phyloP scores from a whole-genome alignment of 1,139 yeast genomes.

The Pichiaceae sp. region DNA sequence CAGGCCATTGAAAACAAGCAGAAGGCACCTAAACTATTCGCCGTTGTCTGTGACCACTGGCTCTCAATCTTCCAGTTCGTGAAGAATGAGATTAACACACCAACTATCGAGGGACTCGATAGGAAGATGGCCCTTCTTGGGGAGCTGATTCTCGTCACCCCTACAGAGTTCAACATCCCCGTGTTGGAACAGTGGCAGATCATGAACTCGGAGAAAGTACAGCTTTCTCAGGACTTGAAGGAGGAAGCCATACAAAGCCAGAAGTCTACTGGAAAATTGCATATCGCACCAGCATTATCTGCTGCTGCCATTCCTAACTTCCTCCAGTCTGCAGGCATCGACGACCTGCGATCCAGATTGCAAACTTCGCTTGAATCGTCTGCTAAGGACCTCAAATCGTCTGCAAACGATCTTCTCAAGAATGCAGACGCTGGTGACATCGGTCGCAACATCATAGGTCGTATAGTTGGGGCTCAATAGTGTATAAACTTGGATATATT shows the following conservation, averaged over 20 bases:
- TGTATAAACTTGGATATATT: neutral
- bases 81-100: constrained; percentile 21
- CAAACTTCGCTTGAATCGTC: constrained; percentile 20
- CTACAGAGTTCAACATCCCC: constrained; percentile 30
- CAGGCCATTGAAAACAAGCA: constrained; percentile 7
- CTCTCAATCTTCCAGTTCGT: constrained; percentile 55
- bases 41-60: constrained; percentile 36
- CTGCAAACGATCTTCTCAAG: constrained; percentile 17
- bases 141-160: constrained; percentile 34
- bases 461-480: constrained; percentile 24
- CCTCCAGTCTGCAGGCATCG: constrained; percentile 5
- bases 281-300: neutral
- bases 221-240: constrained; percentile 13
- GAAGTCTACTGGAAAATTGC: too few species aligned
- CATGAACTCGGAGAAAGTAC: constrained; percentile 16
- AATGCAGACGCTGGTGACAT: constrained; percentile 16
- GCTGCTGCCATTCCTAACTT: neutral
- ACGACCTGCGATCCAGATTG: constrained; percentile 17
- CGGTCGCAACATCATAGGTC: constrained; percentile 24
- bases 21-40: constrained; percentile 15
- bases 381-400: constrained; percentile 18
- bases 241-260: neutral
- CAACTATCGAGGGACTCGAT: constrained; percentile 14
- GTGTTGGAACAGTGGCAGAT: constrained; percentile 36
- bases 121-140: constrained; percentile 45